A percentile compares a stretch with the other conserved stretches of the same genome.
phyloP scores from a whole-genome alignment of 2,329 filamentous ascomycete species.

The Simplicillium sp. region DNA sequence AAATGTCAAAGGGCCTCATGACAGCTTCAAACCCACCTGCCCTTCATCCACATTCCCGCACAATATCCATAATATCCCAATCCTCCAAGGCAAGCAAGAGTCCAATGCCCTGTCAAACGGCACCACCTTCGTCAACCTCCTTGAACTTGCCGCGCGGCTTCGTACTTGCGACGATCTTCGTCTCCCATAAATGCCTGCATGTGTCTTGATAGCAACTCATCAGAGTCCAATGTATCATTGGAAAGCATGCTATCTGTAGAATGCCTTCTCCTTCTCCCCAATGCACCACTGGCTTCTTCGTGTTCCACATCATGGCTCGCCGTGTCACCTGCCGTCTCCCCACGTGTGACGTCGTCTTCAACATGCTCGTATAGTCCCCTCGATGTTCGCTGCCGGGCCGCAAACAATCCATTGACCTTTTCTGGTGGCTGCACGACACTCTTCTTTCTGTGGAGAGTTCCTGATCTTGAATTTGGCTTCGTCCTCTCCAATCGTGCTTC shows the following conservation, averaged over 20 bases:
- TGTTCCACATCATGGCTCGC: too few species aligned
- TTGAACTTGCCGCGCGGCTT: conserved; percentile 27
- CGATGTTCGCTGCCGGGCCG: conserved; percentile 56
- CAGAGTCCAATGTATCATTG: conserved; percentile 44
- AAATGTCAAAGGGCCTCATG: not conserved
- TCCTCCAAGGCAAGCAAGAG: not conserved
- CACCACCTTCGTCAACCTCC: not conserved
- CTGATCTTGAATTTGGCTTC: too few species aligned
- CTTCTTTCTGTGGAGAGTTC: conserved; percentile 31
- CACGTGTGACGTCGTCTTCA: conserved; percentile 41
- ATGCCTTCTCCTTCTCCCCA: conserved; percentile 11
- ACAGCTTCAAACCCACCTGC: not conserved
- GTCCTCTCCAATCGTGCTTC: conserved; percentile 30
- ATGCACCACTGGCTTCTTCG: too few species aligned
- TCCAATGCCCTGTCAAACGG: not conserved
- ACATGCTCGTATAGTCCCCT: conserved; percentile 61
- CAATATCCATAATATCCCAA: not conserved
- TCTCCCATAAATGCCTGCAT: conserved; percentile 72
- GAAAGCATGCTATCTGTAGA: conserved; percentile 62
- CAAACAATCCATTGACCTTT: conserved; percentile 69
- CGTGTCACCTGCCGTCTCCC: conserved; percentile 19
- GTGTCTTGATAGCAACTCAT: conserved; percentile 55
- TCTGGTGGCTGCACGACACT: conserved; percentile 64
- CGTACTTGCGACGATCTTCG: conserved; percentile 67
- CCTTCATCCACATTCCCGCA: not conserved